Evolutionary conservation across 2,329 filamentous ascomycete genomes (phyloP).

Genomic region (Tricladium varicosporioides): DNA sequence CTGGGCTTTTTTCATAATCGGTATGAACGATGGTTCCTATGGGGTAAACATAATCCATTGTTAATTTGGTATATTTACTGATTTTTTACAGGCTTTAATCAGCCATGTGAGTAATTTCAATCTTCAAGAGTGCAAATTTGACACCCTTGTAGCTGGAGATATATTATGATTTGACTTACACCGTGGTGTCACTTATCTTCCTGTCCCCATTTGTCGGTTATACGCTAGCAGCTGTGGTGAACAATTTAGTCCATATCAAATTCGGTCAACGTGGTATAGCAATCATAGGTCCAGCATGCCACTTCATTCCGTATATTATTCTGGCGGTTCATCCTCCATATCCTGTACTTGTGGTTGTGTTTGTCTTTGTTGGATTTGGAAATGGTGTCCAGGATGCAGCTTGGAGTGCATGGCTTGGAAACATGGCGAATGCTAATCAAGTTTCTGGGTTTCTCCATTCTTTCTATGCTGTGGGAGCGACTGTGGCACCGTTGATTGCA

Average conservation of each 20-base stretch:
- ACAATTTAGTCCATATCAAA: constrained; percentile 58
- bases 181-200: constrained; percentile 64
- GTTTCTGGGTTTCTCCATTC: constrained; percentile 71
- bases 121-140: background rate
- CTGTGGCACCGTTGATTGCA: constrained; percentile 66
- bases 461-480: constrained; percentile 69
- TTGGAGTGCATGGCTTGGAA: constrained; percentile 63
- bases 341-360: constrained; percentile 61
- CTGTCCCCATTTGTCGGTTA: constrained; percentile 66
- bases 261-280: constrained; percentile 70
- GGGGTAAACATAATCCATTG: constrained; percentile 48
- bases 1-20: constrained; percentile 62
- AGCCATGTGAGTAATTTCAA: constrained; percentile 35
- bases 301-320: constrained; percentile 63
- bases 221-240: constrained; percentile 58
- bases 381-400: constrained; percentile 65
- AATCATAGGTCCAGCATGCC: constrained; percentile 59
- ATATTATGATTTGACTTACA: constrained; percentile 62
- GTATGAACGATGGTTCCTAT: constrained; percentile 65
- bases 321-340: constrained; percentile 68
- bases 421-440: constrained; percentile 67
- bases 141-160: constrained; percentile 47
- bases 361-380: constrained; percentile 67
- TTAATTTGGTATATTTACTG: background rate
- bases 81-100: constrained; percentile 43